phyloP scores from a whole-genome alignment of 176 grass and related monocot genomes.

The Rhynchospora tenuis region DNA sequence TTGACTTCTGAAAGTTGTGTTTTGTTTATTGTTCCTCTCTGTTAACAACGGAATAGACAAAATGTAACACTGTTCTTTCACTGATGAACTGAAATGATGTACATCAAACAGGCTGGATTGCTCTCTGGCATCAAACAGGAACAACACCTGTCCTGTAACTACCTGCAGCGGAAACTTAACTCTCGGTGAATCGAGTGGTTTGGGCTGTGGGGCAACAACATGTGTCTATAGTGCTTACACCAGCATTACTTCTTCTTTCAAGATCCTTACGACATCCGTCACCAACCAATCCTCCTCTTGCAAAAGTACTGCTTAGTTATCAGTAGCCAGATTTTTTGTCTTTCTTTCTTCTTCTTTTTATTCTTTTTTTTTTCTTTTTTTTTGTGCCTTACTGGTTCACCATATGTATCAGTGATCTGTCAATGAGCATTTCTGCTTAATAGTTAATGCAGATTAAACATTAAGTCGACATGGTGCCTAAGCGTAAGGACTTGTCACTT shows the following conservation, averaged over 20 bases:
- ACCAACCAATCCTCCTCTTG: slow-evolving; percentile 22
- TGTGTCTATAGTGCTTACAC: slow-evolving; percentile 58
- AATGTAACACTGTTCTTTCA: neutral
- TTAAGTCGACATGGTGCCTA: neutral
- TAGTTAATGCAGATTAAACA: neutral
- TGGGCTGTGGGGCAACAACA: slow-evolving; percentile 21
- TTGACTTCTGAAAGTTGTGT: neutral
- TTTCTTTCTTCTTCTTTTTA: neutral
- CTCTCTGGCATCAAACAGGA: neutral
- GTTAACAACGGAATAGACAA: neutral
- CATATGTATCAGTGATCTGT: neutral
- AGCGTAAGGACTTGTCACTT: neutral
- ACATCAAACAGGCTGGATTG: slow-evolving; percentile 43
- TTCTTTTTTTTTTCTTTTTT: neutral
- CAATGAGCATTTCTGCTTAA: neutral
- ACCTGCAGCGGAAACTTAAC: slow-evolving; percentile 16
- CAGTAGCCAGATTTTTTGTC: neutral
- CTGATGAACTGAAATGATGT: neutral
- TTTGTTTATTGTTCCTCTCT: neutral
- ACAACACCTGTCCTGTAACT: neutral
- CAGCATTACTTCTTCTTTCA: slow-evolving; percentile 12
- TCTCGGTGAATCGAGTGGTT: slow-evolving; percentile 23
- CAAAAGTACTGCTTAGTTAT: slow-evolving; percentile 18
- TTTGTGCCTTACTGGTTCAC: neutral
- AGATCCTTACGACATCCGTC: slow-evolving; percentile 17